Conservation (phyloP, 2,329 filamentous ascomycete species). For the Neonectria hederae region DNA sequence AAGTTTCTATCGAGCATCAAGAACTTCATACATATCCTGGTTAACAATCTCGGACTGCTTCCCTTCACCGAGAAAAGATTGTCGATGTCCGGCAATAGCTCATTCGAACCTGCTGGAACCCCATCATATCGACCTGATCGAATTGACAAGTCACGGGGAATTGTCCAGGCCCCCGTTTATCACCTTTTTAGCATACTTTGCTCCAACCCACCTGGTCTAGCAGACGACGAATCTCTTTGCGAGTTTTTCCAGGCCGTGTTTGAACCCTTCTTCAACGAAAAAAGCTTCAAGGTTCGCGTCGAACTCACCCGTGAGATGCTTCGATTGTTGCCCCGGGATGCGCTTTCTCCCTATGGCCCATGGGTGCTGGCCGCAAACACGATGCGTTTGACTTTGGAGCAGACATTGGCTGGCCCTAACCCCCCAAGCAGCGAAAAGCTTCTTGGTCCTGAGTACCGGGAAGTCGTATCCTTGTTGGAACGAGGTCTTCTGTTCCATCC, state of each 20-base stretch:
- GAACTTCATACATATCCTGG: conserved; percentile 58
- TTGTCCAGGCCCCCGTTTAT: conserved; percentile 68
- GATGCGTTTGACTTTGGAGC: conserved; percentile 55
- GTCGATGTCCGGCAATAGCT: conserved; percentile 60
- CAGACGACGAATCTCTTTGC: conserved; percentile 57
- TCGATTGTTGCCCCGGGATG: conserved; percentile 57
- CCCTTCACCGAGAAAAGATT: conserved; percentile 72
- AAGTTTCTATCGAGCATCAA: conserved; percentile 66
- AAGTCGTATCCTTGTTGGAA: conserved; percentile 73
- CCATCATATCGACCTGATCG: conserved; percentile 71
- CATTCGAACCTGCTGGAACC: conserved; percentile 70
- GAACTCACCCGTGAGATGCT: conserved; percentile 63
- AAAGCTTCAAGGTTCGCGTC: conserved; percentile 53
- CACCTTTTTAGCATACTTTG: conserved; percentile 72
- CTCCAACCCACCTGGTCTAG: conserved; percentile 56
- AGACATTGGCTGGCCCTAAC: conserved; percentile 35
- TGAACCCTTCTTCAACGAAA: conserved; percentile 66
- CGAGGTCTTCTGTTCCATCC: conserved; percentile 64
- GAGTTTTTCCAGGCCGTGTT: conserved; percentile 62
- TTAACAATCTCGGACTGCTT: conserved; percentile 63
- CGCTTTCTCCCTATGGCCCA: conserved; percentile 56
- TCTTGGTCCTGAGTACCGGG: conserved; percentile 74
- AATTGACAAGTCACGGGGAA: conserved; percentile 59
- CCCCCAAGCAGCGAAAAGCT: conserved; percentile 51
- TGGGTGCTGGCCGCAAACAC: conserved; percentile 63